Base-by-base conservation (phyloP, 2,329 filamentous ascomycete species). In the Fusarium oligoseptatum region DNA sequence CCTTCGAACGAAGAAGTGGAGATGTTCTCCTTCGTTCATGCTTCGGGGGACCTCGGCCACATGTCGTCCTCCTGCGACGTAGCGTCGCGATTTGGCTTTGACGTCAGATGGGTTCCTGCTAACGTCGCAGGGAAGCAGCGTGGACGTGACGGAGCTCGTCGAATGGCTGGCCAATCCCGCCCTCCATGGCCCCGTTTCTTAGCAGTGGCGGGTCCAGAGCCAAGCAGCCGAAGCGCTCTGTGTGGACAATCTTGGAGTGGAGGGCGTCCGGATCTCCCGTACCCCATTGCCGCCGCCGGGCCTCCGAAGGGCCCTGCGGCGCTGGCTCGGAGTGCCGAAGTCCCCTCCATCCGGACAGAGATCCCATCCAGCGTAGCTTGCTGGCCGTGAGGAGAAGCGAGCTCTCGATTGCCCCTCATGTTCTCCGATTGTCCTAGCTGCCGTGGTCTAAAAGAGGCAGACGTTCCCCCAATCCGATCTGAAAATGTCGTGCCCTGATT, bases 21-120 rank as follows among this genome's bases (percentile, higher is more conserved):
- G 61, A 62, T 63, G 17, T 64, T 63, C 39, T 69, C 45, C 45
- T 70, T 66, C 68, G 60, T 63, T 73, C 39, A 55, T 76, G 64
- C 39, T 56, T 77, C 72, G 70, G 72, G 48, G 62, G 70, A 70
- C 76, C 74, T 78, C 76, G 76, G 74, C 62, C 76, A 69, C 71
- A 75, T 41, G 41, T 50, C 63, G 70, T 56, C 60, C 61, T 64
- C 57, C 64, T 63, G 32, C 48, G 43, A 70, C 41, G 39, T 70
- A 27, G 45, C 45, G 45, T 43, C 39, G 39, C 39, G 45, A 15
- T 17, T 50, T 64, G 66, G 70, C 60, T 74, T 78, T 78, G 77
- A 78, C 77, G 77, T 78, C 77, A 78, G 77, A 75, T 62, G 64
- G 67, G 68, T 68, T 75, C 71, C 64, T 72, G 61, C 64, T 67